These are phyloP conservation scores for Poa annua DNA, from an alignment of 176 grass and related monocot species.

Conservation along the genomic window DNA sequence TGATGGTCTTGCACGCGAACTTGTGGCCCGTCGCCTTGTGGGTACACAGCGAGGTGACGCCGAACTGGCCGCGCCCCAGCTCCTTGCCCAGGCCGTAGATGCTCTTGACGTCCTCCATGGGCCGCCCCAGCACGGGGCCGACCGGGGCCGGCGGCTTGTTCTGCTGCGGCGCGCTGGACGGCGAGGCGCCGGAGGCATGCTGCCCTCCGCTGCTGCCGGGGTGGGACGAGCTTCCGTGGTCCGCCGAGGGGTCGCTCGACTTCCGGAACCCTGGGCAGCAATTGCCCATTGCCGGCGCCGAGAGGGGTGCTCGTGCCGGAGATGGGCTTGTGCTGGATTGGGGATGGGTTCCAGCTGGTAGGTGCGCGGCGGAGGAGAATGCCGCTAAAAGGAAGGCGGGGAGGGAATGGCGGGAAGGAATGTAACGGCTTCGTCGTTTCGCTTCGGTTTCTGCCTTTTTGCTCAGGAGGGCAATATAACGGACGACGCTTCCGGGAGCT, in stretches of 20 bases:
- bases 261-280: conserved; percentile 52
- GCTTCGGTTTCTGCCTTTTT: conserved; percentile 24
- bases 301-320: conserved; percentile 25
- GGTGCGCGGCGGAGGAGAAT: conserved; percentile 30
- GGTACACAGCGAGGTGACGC: conserved; percentile 87
- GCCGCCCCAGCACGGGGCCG: conserved; percentile 70
- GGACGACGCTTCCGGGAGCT: conserved; percentile 6
- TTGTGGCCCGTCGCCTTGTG: conserved; percentile 73
- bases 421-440: conserved; percentile 35
- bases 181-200: not conserved
- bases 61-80: conserved; percentile 92
- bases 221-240: conserved; percentile 16
- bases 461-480: conserved; percentile 31
- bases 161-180: conserved; percentile 24
- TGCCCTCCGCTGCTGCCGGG: conserved; percentile 9
- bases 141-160: conserved; percentile 48
- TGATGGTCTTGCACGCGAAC: conserved; percentile 90
- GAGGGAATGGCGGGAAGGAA: conserved; percentile 77
- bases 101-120: conserved; percentile 81
- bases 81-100: conserved; percentile 80
- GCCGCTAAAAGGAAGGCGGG: conserved; percentile 47
- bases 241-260: not conserved
- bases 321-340: conserved; percentile 17
- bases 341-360: conserved; percentile 23
- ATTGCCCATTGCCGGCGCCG: conserved; percentile 60